Conservation (phyloP, 2,329 filamentous ascomycete genomes). For the Stenocarpella maydis region DNA sequence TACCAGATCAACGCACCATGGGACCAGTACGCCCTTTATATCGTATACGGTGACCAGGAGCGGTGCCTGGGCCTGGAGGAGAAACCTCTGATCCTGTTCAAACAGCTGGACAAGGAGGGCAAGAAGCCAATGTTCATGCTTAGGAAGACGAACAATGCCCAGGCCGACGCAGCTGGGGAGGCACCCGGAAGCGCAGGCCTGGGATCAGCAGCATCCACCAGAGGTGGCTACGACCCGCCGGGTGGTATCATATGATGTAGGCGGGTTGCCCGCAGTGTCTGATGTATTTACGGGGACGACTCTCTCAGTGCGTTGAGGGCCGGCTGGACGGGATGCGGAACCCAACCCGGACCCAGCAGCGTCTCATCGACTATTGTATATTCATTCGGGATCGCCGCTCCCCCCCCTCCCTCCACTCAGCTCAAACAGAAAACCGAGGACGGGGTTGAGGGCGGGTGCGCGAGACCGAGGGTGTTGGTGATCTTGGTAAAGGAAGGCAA, state of each 20-base stretch:
- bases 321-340: neutral
- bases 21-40: constrained; percentile 97
- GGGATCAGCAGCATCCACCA: constrained; percentile 48
- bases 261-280: neutral
- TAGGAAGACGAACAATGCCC: constrained; percentile 68
- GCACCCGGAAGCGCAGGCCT: constrained; percentile 64
- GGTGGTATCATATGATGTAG: constrained; percentile 63
- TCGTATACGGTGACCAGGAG: constrained; percentile 98
- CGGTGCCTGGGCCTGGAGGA: constrained; percentile 91
- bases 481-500: constrained; percentile 8
- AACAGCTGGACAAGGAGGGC: constrained; percentile 95
- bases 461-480: neutral
- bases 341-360: neutral
- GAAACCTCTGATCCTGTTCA: constrained; percentile 94
- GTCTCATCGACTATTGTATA: constrained; percentile 13
- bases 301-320: neutral
- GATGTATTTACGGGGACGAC: neutral
- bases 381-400: neutral
- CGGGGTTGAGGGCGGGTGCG: neutral
- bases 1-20: constrained; percentile 99
- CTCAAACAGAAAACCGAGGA: neutral
- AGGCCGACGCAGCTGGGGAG: constrained; percentile 53
- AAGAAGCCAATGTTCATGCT: constrained; percentile 99
- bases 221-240: constrained; percentile 65
- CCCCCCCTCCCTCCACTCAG: neutral